Base-by-base conservation (phyloP, 2,329 filamentous ascomycete genomes). In the Coniochaeta sp. region DNA sequence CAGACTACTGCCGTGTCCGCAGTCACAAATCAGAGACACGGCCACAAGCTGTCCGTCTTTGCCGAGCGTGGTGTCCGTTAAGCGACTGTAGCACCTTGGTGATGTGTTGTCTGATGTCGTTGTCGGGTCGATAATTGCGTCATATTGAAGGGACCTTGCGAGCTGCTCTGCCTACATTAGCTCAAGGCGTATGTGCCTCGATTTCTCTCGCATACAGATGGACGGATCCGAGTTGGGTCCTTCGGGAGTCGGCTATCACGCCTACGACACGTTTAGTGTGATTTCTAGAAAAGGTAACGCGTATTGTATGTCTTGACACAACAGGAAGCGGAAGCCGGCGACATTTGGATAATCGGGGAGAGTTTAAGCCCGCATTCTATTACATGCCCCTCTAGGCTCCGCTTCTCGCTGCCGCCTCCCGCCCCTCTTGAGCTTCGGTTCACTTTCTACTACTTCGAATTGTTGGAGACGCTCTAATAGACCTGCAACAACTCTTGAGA, bases 371-470 rank as follows among this genome's bases (percentile, higher is more conserved):
- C 31, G 47, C 47, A 50, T 14, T 12, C 5, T 5, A 5, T 14
- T 50, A 7, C 4, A 26, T 2, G 47, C 26, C 47, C 47, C 47
- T 52, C 47, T 31, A 52, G n/a, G 26, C 47, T 52, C 47, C 47
- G 47, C 47, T 52, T 52, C 44, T 28, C 19, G 44, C n/a, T 50
- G 44, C 22, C 44, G 44, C 17, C 22, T 31, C 3, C 47, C 1
- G 24, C 54, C 54, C 34, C 54, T 57, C 54, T 38, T 57, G 54
- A 34, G 54, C 54, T 57, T 36, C 54, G 54, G 38, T 57, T n/a
- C 8, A 19, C 31, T 12, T 56, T 57, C 54, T 26, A 55, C n/a
- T 16, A 6, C 17, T 22, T 31, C 26, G 22, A 26, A 33, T 26
- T 33, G 24, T 34, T 34, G 22, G 14, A 31, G 9, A 26, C n/a